Base-by-base conservation (phyloP, 129 eudicot species). In the Centaurea solstitialis region DNA sequence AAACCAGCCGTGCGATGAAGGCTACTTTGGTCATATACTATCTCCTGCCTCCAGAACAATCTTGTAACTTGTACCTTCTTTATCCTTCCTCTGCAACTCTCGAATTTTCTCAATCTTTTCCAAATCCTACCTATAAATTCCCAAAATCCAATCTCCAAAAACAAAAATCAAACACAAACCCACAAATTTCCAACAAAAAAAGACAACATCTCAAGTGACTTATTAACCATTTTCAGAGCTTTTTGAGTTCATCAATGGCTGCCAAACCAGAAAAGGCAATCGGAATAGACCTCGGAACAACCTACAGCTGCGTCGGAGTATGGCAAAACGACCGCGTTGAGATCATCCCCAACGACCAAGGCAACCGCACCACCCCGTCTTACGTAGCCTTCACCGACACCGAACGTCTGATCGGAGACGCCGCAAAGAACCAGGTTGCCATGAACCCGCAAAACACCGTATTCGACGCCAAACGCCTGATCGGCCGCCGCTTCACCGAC, bases 231-330 rank as follows among this genome's bases (percentile, higher is more conserved):
- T 18, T 72, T 83, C 5, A 5, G 40, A 62, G 75, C 72, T 53
- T 76, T 75, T 71, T 12, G 62, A 68, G 47, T 40, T 79, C 72
- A 26, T 83, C 80, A 82, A 86, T 88, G 59, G 82, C 87, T 37
- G 40, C 73, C 2, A 86, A 88, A 45, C 86, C 77, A 70, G 86
- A 83, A 59, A 92, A 92, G 21, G 97, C 97, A 0, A 90, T 92
- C 22, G 97, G 97, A 18, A 90, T 90, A 22, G 97, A 92, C 77
- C 85, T 92, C 4, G 97, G 97, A 10, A 92, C 97, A 8, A 92
- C 97, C 22, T 92, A 92, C 86, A 92, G 97, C 67, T 92, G 97
- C 50, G 97, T 92, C 39, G 97, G 97, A 0, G 97, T 92, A 10
- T 92, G 97, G 97, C 88, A 8, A 6, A 83, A 92, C 82, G 97